These are phyloP conservation scores for Kuraishia cidri DNA, from an alignment of 805 yeast species.

Conservation along the genomic window DNA sequence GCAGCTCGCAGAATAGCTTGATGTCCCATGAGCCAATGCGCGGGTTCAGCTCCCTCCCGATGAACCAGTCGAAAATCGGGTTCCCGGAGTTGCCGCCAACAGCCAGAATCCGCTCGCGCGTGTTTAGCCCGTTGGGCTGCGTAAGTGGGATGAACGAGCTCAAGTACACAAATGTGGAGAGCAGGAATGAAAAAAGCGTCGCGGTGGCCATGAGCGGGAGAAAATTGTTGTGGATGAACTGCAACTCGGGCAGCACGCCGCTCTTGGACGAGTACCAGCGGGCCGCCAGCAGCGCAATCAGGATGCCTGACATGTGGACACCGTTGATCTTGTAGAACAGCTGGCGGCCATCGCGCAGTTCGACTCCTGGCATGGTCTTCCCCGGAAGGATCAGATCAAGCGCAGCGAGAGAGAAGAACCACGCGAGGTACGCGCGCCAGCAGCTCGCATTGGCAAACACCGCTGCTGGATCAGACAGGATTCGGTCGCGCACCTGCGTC, in stretches of 20 bases:
- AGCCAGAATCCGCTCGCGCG: conserved; percentile 67
- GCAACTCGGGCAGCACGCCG: conserved; percentile 72
- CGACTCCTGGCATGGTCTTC: conserved; percentile 49
- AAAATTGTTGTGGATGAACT: conserved; percentile 62
- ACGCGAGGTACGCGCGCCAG: conserved; percentile 57
- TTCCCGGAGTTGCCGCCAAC: conserved; percentile 81
- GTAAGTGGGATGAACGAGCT: conserved; percentile 56
- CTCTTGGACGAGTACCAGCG: conserved; percentile 42
- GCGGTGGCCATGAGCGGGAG: conserved; percentile 57
- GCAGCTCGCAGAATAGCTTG: conserved; percentile 84
- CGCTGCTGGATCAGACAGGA: conserved; percentile 9
- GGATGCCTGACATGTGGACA: conserved; percentile 35
- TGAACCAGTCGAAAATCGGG: conserved; percentile 83
- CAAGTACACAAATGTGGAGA: conserved; percentile 60
- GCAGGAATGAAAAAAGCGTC: conserved; percentile 49
- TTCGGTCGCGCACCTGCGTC: conserved; percentile 1
- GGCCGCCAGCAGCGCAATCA: conserved; percentile 28
- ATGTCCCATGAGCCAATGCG: conserved; percentile 80
- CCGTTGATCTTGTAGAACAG: conserved; percentile 83
- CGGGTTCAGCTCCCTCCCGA: conserved; percentile 94
- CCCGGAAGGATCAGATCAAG: conserved; percentile 74
- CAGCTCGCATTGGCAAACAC: conserved; percentile 33
- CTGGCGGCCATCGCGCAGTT: conserved; percentile 65
- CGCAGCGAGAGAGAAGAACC: conserved; percentile 63
- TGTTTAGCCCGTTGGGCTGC: conserved; percentile 39